Evolutionary conservation across 257 asterid species (phyloP).

Genomic region (Ilex asprella): DNA sequence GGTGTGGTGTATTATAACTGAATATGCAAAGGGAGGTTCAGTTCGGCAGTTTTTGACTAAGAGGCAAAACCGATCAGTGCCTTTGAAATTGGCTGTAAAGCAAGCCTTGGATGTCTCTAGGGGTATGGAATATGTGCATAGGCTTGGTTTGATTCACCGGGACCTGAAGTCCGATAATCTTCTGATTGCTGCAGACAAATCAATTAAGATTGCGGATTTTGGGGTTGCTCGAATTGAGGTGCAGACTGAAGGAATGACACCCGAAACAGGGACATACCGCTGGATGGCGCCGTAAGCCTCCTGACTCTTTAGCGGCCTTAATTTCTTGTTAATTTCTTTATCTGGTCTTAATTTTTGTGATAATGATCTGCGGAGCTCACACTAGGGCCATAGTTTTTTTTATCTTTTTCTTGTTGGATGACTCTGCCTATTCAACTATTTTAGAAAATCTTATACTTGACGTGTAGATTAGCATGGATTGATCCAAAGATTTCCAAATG

Average conservation of each 20-base stretch:
- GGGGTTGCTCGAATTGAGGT: constrained; percentile 99
- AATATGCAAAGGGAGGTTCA: constrained; percentile 97
- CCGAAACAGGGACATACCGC: constrained; percentile 97
- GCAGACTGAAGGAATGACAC: constrained; percentile 99
- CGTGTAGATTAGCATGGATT: too few relatives aligned
- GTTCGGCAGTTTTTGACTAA: constrained; percentile 82
- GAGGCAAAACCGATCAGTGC: constrained; percentile 82
- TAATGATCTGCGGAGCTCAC: too few relatives aligned
- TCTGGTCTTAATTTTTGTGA: too few relatives aligned
- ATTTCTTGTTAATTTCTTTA: not conserved
- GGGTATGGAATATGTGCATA: constrained; percentile 97
- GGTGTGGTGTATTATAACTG: constrained; percentile 99
- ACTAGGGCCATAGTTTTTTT: too few relatives aligned
- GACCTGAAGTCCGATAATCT: constrained; percentile 97
- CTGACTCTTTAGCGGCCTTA: constrained; percentile 3
- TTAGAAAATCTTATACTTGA: too few relatives aligned
- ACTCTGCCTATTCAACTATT: too few relatives aligned
- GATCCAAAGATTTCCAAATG: too few relatives aligned
- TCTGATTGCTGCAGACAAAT: constrained; percentile 79
- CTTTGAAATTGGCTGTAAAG: constrained; percentile 90
- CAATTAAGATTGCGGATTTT: constrained; percentile 94
- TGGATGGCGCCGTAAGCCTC: constrained; percentile 98
- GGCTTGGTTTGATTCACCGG: constrained; percentile 78
- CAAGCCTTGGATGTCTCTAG: constrained; percentile 98
- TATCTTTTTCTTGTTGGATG: too few relatives aligned